Base-by-base conservation (phyloP, 768 basidiomycete genomes). In the Baorangia bicolor region DNA sequence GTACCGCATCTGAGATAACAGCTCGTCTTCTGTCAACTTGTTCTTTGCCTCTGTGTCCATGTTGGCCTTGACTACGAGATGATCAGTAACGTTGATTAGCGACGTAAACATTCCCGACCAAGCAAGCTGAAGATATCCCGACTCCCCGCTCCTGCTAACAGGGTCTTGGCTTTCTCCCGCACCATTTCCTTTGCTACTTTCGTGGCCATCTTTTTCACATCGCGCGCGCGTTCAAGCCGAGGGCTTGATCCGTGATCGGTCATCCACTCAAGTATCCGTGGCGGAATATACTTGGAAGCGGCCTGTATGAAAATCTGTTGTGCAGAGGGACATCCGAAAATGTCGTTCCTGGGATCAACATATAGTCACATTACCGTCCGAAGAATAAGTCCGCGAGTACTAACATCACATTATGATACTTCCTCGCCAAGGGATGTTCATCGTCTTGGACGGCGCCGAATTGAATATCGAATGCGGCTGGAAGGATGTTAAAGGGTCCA, bases 381-480 rank as follows among this genome's bases (percentile, higher is more conserved):
- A 71, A 28, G 16, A 16, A 14, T 35, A 35, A 13, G 9, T 13
- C 16, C 6, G 14, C 31, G 9, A 46, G 4, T n/a, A 57, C 66
- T 14, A 14, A 66, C 65, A 53, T 0, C 14, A 62, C 12, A 39
- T 55, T 65, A 12, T 44, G 16, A 25, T 57, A 68, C n/a, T 33
- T 44, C 14, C 5, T 56, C 11, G 37, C 42, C 14, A 66, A 12
- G 3, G 60, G 60, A 5, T 65, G 60, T 3, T 35, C 20, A 37
- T 56, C 49, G n/a, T 62, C 42, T 14, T 57, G 13, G 31, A 64
- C 7, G 14, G 54, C 37, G 3, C 72, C 73, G 37, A 82, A 81
- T 27, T 72, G 72, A 58, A 81, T 75, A 51, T 81, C 81, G 56
- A 83, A 83, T 38, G 78, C 80, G 48, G 77, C 81, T 71, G 30